phyloP scores from a whole-genome alignment of 73 alveolate species.

The Diophrys sp. region DNA sequence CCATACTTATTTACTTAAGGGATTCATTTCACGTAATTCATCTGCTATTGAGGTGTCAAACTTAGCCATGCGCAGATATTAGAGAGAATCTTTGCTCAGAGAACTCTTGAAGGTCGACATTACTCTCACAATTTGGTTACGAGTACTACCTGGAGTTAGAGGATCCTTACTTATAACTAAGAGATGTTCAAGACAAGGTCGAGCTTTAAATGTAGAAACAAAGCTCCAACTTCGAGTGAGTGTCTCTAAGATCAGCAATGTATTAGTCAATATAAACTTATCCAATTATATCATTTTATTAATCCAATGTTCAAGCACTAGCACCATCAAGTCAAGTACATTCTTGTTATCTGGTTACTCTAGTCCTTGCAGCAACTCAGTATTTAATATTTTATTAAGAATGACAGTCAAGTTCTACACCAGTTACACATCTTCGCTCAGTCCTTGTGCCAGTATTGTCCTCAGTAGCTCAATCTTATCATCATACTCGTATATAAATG shows the following conservation, averaged over 20 bases:
- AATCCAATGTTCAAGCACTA: slow-evolving; percentile 55
- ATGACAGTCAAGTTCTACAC: slow-evolving; percentile 45
- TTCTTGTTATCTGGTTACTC: slow-evolving; percentile 30
- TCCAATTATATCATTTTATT: slow-evolving; percentile 39
- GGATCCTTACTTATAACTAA: slow-evolving; percentile 42
- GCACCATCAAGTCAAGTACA: slow-evolving; percentile 33
- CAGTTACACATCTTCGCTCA: slow-evolving; percentile 36
- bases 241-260: slow-evolving; percentile 45
- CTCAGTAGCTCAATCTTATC: slow-evolving; percentile 42
- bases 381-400: slow-evolving; percentile 38
- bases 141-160: slow-evolving; percentile 20
- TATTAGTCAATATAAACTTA: slow-evolving; percentile 38
- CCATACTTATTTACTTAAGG: not conserved
- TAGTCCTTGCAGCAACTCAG: slow-evolving; percentile 29
- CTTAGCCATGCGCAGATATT: slow-evolving; percentile 20
- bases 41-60: slow-evolving; percentile 14
- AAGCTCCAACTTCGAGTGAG: slow-evolving; percentile 43
- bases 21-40: not conserved
- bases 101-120: slow-evolving; percentile 37
- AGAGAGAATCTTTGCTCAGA: slow-evolving; percentile 33
- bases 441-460: slow-evolving; percentile 38
- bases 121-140: slow-evolving; percentile 34
- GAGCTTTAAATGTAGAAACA: slow-evolving; percentile 33
- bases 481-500: slow-evolving; percentile 50
- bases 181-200: slow-evolving; percentile 45